Evolutionary conservation across 768 basidiomycete genomes (phyloP), one percentile per base, ranked within the genome.

Genomic region (Peribolospora kevripleyi): DNA sequence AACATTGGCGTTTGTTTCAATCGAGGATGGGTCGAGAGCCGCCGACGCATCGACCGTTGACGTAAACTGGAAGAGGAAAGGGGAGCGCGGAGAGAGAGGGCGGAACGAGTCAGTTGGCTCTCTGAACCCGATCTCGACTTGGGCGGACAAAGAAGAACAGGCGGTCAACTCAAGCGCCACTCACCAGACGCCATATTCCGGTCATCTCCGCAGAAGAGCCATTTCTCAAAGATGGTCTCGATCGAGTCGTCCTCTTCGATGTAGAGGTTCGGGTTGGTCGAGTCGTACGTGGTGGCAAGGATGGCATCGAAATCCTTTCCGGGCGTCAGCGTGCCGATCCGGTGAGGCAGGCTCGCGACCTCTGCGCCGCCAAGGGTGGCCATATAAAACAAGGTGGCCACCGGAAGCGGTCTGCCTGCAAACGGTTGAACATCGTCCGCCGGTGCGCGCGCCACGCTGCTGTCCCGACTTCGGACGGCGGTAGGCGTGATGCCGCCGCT

Each of bases 301-400:
- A 95, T 68, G 0, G 91, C 91, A 64, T 97, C 91, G 63, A 95
- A 95, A 58, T 77, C 79, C 69, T 87, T 91, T 3, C 85, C 87
- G 3, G 72, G 70, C 10, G 70, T 71, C 59, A 97, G 84, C 13
- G 79, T 81, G 6, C 91, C 91, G 11, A 83, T 72, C 46, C 71
- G 73, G 37, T 75, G 67, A 53, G 76, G 73, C 8, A 93, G 68
- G 52, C 72, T 72, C 63, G 86, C 90, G 0, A 95, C 78, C 36
- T 76, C 72, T 2, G 91, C 91, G 1, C 91, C 91, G 42, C 91
- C 91, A 36, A 81, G 69, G 4, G 91, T 97, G 7, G 91, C 90
- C 53, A 95, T 79, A 70, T 87, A 81, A 55, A 95, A 72, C 53
- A 93, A 71, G 2, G 84, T 77, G 5, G 81, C 70, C 48, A 87